Conservation (phyloP, 2,329 filamentous ascomycete species). For the Pestalotiopsis sp. region DNA sequence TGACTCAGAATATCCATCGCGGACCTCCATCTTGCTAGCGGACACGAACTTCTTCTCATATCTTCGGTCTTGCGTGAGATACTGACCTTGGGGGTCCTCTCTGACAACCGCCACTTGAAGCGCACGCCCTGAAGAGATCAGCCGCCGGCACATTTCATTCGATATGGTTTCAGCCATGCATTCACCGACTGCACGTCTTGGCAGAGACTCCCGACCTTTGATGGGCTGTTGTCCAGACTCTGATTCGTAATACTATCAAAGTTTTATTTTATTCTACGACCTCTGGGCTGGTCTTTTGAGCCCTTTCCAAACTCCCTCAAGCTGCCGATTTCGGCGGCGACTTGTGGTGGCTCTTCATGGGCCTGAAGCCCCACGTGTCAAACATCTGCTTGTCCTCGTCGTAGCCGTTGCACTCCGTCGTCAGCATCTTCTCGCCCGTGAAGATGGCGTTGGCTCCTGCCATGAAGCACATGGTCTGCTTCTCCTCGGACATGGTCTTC, state of each 20-base stretch:
- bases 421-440: slow-evolving; percentile 94
- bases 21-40: too few relatives aligned
- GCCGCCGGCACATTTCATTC: too few relatives aligned
- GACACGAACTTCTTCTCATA: too few relatives aligned
- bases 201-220: background rate
- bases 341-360: slow-evolving; percentile 61
- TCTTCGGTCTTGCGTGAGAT: too few relatives aligned
- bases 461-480: slow-evolving; percentile 88
- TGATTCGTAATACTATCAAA: background rate
- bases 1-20: too few relatives aligned
- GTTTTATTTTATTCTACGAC: background rate
- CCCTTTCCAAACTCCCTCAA: background rate
- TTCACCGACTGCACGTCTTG: too few relatives aligned
- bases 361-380: slow-evolving; percentile 76
- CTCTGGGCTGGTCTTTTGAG: background rate
- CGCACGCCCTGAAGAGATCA: too few relatives aligned
- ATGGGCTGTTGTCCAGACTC: background rate
- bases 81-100: too few relatives aligned
- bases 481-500: slow-evolving; percentile 83
- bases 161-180: too few relatives aligned
- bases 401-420: slow-evolving; percentile 89
- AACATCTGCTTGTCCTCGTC: slow-evolving; percentile 88
- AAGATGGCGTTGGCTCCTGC: slow-evolving; percentile 94
- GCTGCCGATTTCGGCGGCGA: slow-evolving; percentile 11
- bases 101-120: too few relatives aligned